Evolutionary conservation across 2,329 filamentous ascomycete species (phyloP).

Genomic region (Xylaria sp.): DNA sequence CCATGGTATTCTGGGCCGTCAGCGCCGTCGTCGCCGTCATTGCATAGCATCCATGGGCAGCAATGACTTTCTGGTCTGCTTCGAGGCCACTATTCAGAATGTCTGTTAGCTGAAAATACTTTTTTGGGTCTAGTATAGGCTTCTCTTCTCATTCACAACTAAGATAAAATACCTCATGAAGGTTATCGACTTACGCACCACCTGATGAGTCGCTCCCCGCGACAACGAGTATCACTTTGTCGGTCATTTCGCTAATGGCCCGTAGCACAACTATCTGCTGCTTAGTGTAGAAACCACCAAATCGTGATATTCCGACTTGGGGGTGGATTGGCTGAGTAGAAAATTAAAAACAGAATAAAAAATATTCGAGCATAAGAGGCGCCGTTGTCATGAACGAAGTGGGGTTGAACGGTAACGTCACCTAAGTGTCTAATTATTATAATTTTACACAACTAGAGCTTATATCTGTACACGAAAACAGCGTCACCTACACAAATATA

Average conservation of each 20-base stretch:
- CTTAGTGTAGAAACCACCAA: not conserved
- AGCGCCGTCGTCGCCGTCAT: constrained; percentile 96
- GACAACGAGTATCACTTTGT: constrained; percentile 76
- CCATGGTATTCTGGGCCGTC: constrained; percentile 94
- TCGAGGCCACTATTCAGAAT: constrained; percentile 79
- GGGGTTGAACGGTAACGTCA: constrained; percentile 32
- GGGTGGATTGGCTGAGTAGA: not conserved
- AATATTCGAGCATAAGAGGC: constrained; percentile 8
- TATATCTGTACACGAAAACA: not conserved
- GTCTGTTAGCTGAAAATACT: constrained; percentile 1
- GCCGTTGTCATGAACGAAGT: constrained; percentile 29
- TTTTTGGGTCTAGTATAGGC: not conserved
- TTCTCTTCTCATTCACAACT: not conserved
- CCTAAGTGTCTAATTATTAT: constrained; percentile 19
- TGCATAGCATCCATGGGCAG: constrained; percentile 91
- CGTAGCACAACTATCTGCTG: not conserved
- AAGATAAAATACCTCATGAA: constrained; percentile 17
- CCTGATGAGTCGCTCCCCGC: constrained; percentile 92
- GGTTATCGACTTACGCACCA: constrained; percentile 72
- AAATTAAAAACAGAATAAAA: not conserved
- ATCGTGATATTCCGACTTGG: not conserved
- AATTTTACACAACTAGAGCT: constrained; percentile 10
- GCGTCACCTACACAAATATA: not conserved
- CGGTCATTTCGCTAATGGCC: constrained; percentile 49
- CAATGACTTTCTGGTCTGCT: constrained; percentile 94